Base-by-base conservation (phyloP, 2,329 filamentous ascomycete species). In the Aspergillus fumigatiaffinis region DNA sequence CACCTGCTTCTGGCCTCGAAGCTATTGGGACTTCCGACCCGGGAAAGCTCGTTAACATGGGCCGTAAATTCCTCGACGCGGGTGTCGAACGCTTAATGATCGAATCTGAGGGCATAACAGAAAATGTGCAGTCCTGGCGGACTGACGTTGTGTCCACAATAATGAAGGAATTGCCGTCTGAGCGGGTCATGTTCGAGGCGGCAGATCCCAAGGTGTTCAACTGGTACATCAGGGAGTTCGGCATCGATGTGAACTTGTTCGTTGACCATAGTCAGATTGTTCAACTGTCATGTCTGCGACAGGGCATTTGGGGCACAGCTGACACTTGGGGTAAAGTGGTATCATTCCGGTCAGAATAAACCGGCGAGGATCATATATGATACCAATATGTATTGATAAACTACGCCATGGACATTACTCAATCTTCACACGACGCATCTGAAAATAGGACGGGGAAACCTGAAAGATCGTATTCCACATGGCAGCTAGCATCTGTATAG, bases 251-350 rank as follows among this genome's bases (percentile, higher is more conserved):
- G 46, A 84, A 84, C 60, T 60, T 84, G 32, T 84, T 84, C 66
- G 80, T 84, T 52, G 81, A 84, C 61, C 80, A 84, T 65, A 82
- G 80, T 41, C 81, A 84, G 73, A 83, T 83, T 63, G 81, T 84
- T 57, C 81, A 84, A 71, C 62, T 84, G 55, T 78, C 74, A 25
- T 81, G 80, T 56, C 64, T 84, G 59, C 72, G 80, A 42, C 72
- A 76, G 44, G 81, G 82, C 0, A 83, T 84, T 47, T 84, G 80
- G 80, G 82, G 81, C 2, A 83, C 78, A 67, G 78, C 79, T 7
- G 80, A 84, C 63, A 83, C 80, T 0, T 84, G 81, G 73, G 81
- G 81, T 17, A 82, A 82, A 68, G 71, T 82, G 57, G 78, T 79
- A 42, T 73, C 73, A 0, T 76, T 75, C 56, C 65, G 74, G 21